Conservation (phyloP, 768 basidiomycete genomes). For the Pleurotus cornucopiae region DNA sequence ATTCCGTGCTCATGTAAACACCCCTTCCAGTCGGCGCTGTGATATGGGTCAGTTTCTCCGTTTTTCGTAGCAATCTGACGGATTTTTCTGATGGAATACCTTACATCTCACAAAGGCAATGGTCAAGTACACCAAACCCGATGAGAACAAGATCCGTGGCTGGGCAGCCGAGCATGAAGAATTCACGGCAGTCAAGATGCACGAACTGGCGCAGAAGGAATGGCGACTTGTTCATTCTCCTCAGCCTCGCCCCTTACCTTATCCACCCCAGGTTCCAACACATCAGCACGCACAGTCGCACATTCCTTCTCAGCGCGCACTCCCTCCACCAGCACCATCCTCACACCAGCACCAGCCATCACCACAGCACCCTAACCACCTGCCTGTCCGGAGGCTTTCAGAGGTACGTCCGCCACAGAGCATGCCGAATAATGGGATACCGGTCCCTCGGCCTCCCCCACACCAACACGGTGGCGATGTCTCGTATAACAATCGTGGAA, state of each 20-base stretch:
- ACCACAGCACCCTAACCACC: background rate
- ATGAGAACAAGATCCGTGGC: slow-evolving; percentile 48
- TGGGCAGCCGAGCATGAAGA: slow-evolving; percentile 67
- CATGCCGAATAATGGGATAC: slow-evolving; percentile 12
- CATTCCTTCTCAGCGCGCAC: slow-evolving; percentile 9
- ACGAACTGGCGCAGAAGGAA: slow-evolving; percentile 38
- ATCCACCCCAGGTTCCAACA: slow-evolving; percentile 11
- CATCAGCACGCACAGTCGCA: slow-evolving; percentile 15
- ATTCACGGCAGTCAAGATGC: slow-evolving; percentile 58
- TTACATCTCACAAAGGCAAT: slow-evolving; percentile 42
- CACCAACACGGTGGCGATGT: slow-evolving; percentile 24
- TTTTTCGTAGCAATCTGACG: slow-evolving; percentile 3
- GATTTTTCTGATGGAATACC: slow-evolving; percentile 11
- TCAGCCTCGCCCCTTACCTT: slow-evolving; percentile 13
- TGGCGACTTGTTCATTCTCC: slow-evolving; percentile 21
- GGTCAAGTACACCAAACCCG: slow-evolving; percentile 58
- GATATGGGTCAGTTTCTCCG: slow-evolving; percentile 48
- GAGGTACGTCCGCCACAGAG: slow-evolving; percentile 2
- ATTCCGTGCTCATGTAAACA: slow-evolving; percentile 5
- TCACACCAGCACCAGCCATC: slow-evolving; percentile 20
- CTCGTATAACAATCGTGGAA: slow-evolving; percentile 18
- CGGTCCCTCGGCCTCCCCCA: slow-evolving; percentile 21
- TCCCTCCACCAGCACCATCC: slow-evolving; percentile 25
- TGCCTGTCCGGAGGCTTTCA: background rate
- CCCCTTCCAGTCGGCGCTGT: slow-evolving; percentile 49